These are phyloP conservation scores for Prunus kanzakura DNA, from an alignment of 306 rosid species.

Conservation along the genomic window DNA sequence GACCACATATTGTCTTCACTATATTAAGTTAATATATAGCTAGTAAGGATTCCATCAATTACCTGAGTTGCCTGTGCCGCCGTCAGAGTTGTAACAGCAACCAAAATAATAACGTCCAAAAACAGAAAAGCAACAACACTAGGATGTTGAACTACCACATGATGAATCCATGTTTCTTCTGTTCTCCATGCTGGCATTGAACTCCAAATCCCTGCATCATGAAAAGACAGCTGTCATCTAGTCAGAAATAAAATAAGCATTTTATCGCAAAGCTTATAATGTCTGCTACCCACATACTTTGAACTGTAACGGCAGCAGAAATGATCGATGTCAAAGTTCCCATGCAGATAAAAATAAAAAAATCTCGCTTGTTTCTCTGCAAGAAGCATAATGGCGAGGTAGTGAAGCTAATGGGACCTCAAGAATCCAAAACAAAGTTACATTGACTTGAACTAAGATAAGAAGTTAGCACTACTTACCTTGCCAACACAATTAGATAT, in stretches of 20 bases:
- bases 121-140: conserved; percentile 59
- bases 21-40: not conserved
- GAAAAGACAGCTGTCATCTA: conserved; percentile 26
- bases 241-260: conserved; percentile 16
- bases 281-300: conserved; percentile 52
- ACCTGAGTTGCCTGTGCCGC: conserved; percentile 75
- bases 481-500: conserved; percentile 98
- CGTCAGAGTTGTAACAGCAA: conserved; percentile 57
- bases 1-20: not conserved
- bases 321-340: conserved; percentile 53
- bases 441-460: not conserved
- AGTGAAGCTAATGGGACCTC: conserved; percentile 7
- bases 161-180: conserved; percentile 71
- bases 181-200: conserved; percentile 34
- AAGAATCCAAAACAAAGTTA: not conserved
- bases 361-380: conserved; percentile 95
- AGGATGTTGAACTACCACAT: conserved; percentile 52
- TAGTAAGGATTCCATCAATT: conserved; percentile 18
- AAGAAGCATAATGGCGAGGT: conserved; percentile 37
- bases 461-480: conserved; percentile 42
- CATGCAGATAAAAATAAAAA: conserved; percentile 72
- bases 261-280: conserved; percentile 16
- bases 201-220: conserved; percentile 67
- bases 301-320: conserved; percentile 49
- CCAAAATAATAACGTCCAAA: conserved; percentile 44